Percentiles rank a stretch among this genome's conserved stretches.
These are phyloP conservation scores for Linaria vulgaris DNA, from an alignment of 257 asterid species.

Conservation along the genomic window DNA sequence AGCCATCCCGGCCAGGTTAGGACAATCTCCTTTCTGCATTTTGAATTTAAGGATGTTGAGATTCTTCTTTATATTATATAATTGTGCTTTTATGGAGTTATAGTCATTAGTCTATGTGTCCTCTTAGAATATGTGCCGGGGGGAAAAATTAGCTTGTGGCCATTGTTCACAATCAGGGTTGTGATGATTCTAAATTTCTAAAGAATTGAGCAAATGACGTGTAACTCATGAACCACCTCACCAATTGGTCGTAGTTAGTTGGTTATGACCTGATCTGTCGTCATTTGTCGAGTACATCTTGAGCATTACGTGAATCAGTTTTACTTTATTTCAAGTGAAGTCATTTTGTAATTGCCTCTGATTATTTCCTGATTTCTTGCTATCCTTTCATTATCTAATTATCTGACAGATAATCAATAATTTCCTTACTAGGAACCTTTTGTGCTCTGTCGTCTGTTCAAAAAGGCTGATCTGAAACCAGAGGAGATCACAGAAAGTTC, in stretches of 20 bases:
- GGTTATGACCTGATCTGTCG: neutral
- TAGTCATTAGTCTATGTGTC: too few species aligned
- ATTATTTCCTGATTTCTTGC: neutral
- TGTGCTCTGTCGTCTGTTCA: slow-evolving; percentile 90
- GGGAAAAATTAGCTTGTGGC: neutral
- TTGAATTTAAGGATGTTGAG: neutral
- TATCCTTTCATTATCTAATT: slow-evolving; percentile 1
- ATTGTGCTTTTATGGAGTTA: too few species aligned
- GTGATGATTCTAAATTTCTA: too few species aligned
- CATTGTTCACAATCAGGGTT: too few species aligned
- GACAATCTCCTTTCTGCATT: neutral
- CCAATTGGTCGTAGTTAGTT: neutral
- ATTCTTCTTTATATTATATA: neutral
- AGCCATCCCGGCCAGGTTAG: slow-evolving; percentile 94
- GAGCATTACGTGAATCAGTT: neutral
- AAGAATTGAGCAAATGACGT: neutral
- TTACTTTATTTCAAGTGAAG: neutral
- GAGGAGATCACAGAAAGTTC: slow-evolving; percentile 55
- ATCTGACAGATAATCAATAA: slow-evolving; percentile 5
- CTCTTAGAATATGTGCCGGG: slow-evolving; percentile 6
- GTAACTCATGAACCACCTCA: neutral
- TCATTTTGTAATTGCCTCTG: neutral
- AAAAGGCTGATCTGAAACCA: slow-evolving; percentile 63
- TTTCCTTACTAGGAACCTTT: slow-evolving; percentile 62
- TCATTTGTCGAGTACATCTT: slow-evolving; percentile 3